A percentile compares a stretch with the other conserved stretches of the same genome.
These are phyloP conservation scores for Neobulgaria alba DNA, from an alignment of 2,329 filamentous ascomycete genomes.

Conservation along the genomic window DNA sequence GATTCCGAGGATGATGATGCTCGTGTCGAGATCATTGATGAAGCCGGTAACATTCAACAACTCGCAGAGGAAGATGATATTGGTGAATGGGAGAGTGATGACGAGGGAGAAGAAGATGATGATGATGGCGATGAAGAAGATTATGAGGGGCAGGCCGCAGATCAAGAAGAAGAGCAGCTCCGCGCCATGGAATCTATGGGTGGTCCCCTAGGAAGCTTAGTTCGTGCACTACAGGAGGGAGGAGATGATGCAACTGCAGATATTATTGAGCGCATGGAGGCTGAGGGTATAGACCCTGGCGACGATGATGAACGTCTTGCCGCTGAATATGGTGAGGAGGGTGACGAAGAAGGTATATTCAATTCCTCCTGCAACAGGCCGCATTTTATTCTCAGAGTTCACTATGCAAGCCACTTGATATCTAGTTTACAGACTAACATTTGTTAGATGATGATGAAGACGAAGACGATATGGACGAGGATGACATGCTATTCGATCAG, in stretches of 20 bases:
- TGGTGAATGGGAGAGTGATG: constrained; percentile 54
- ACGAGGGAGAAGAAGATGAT: constrained; percentile 47
- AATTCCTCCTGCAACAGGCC: background rate
- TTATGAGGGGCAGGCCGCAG: constrained; percentile 47
- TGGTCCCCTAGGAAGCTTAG: constrained; percentile 42
- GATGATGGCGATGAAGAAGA: constrained; percentile 43
- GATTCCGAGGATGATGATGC: constrained; percentile 42
- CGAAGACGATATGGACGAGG: constrained; percentile 59
- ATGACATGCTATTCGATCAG: constrained; percentile 54
- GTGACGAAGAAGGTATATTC: constrained; percentile 49
- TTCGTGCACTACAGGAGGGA: constrained; percentile 44
- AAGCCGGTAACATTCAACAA: constrained; percentile 44
- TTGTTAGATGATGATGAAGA: constrained; percentile 66
- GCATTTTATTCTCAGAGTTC: background rate
- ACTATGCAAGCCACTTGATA: background rate
- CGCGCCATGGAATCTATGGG: constrained; percentile 35
- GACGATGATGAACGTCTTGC: constrained; percentile 37
- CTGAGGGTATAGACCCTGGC: constrained; percentile 42
- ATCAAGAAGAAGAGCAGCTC: constrained; percentile 42
- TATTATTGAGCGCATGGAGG: constrained; percentile 33
- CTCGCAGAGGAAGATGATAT: constrained; percentile 48
- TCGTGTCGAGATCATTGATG: constrained; percentile 51
- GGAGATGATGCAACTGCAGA: constrained; percentile 27
- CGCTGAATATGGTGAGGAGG: constrained; percentile 44
- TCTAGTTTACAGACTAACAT: no score